Percentiles rank a stretch among this genome's conserved stretches.
Evolutionary conservation across 2,329 filamentous ascomycete genomes (phyloP).

Genomic region (Ophiobolus disseminans): DNA sequence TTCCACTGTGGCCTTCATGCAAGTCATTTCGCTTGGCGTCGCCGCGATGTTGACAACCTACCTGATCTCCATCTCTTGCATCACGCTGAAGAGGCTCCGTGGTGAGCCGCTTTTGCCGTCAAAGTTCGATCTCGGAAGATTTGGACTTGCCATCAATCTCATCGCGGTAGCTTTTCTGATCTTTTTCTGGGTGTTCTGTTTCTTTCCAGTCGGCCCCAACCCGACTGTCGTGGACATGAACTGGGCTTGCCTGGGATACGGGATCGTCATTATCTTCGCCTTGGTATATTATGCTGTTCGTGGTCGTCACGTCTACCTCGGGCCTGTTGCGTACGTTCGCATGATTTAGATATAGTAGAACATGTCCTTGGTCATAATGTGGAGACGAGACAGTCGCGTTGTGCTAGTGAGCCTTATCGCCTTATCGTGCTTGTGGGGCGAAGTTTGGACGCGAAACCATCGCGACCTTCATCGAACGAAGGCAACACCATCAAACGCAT

Average conservation of each 20-base stretch:
- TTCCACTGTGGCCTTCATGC: conserved; percentile 37
- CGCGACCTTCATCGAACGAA: no score
- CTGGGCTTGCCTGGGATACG: conserved; percentile 53
- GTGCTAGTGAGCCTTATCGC: background rate
- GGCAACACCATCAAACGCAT: background rate
- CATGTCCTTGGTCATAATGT: background rate
- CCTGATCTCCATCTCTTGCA: conserved; percentile 54
- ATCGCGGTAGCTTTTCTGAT: conserved; percentile 48
- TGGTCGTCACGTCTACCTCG: conserved; percentile 48
- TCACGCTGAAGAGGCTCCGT: conserved; percentile 52
- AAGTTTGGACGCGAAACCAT: no score
- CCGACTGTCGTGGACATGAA: conserved; percentile 49
- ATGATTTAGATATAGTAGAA: conserved; percentile 5
- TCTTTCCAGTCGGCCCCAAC: conserved; percentile 46
- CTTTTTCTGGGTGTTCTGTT: conserved; percentile 50
- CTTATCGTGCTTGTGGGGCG: no score
- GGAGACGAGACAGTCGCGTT: no score
- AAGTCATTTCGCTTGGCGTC: conserved; percentile 20
- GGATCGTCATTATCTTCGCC: conserved; percentile 50
- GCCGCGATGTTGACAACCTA: conserved; percentile 23
- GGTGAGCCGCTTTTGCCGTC: conserved; percentile 52
- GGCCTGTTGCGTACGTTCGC: conserved; percentile 26
- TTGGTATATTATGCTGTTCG: conserved; percentile 49
- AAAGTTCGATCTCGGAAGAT: conserved; percentile 55
- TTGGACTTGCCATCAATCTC: conserved; percentile 52